Percentiles rank a stretch among this genome's conserved stretches.
These are phyloP conservation scores for Inonotus obliquus DNA, from an alignment of 1,284 basidiomycete genomes.

Conservation along the genomic window DNA sequence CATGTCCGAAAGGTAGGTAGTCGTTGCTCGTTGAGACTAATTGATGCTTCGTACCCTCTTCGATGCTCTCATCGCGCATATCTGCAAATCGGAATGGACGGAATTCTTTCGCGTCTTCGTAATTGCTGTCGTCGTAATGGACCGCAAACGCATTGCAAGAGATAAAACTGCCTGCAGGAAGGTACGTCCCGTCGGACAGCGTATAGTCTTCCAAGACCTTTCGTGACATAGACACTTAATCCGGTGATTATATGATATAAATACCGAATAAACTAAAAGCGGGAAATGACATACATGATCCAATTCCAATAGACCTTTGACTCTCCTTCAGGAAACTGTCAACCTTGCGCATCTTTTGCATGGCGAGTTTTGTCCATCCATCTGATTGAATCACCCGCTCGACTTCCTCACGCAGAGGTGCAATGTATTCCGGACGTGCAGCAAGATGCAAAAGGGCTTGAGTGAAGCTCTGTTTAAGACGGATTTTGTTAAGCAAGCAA, in stretches of 20 bases:
- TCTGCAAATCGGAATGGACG: constrained; percentile 35
- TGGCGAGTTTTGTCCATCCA: constrained; percentile 41
- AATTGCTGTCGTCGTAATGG: constrained; percentile 27
- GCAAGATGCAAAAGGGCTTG: constrained; percentile 36
- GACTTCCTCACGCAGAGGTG: constrained; percentile 41
- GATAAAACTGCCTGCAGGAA: constrained; percentile 34
- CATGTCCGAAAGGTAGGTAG: constrained; percentile 29
- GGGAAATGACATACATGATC: constrained; percentile 24
- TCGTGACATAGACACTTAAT: constrained; percentile 30
- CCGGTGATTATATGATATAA: not conserved
- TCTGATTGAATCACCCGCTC: constrained; percentile 32
- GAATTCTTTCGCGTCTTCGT: constrained; percentile 27
- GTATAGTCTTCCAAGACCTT: constrained; percentile 33
- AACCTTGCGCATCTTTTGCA: constrained; percentile 38
- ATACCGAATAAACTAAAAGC: not conserved
- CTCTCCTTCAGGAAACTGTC: constrained; percentile 47
- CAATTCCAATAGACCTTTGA: constrained; percentile 31
- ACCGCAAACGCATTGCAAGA: constrained; percentile 23
- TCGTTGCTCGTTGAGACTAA: constrained; percentile 24
- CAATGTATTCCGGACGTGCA: constrained; percentile 33
- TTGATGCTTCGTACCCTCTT: constrained; percentile 21
- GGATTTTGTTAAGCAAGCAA: not conserved
- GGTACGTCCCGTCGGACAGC: constrained; percentile 36
- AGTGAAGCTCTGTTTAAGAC: constrained; percentile 29
- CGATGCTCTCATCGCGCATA: constrained; percentile 27